Conservation (phyloP, 768 basidiomycete species). For the Lentinula boryana region DNA sequence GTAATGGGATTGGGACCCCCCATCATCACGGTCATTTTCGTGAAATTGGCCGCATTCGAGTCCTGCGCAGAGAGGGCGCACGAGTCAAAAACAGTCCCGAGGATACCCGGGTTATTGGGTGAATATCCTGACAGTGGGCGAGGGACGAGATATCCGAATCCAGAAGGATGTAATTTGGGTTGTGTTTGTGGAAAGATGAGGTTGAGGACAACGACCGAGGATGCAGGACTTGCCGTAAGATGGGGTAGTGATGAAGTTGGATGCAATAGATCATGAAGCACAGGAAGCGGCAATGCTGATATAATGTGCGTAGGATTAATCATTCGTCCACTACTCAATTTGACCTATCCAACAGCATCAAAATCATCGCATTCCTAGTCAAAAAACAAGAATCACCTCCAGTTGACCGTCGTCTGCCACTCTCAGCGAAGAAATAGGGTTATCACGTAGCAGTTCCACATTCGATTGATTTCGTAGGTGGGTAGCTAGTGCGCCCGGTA, state of each 20-base stretch:
- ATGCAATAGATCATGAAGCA: slow-evolving; percentile 39
- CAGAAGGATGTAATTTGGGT: slow-evolving; percentile 62
- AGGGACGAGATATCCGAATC: slow-evolving; percentile 94
- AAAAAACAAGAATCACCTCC: slow-evolving; percentile 30
- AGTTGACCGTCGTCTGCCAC: slow-evolving; percentile 29
- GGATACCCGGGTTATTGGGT: slow-evolving; percentile 39
- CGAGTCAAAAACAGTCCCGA: slow-evolving; percentile 91
- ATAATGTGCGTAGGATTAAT: slow-evolving; percentile 60
- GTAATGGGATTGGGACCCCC: slow-evolving; percentile 19
- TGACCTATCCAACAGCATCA: slow-evolving; percentile 16
- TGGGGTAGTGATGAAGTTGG: slow-evolving; percentile 44
- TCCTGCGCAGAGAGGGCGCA: slow-evolving; percentile 61
- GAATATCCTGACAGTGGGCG: slow-evolving; percentile 57
- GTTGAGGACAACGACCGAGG: slow-evolving; percentile 86
- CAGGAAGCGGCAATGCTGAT: slow-evolving; percentile 69
- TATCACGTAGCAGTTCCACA: slow-evolving; percentile 48
- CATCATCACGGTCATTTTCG: slow-evolving; percentile 87
- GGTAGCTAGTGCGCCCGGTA: slow-evolving; percentile 51
- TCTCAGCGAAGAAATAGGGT: slow-evolving; percentile 30
- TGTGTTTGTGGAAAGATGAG: slow-evolving; percentile 65
- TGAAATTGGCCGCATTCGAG: slow-evolving; percentile 27
- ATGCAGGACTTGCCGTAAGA: slow-evolving; percentile 60
- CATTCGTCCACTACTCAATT: slow-evolving; percentile 23
- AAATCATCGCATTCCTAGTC: neutral
- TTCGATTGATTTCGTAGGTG: slow-evolving; percentile 42